These are phyloP conservation scores for Clarireedia sp. DNA, from an alignment of 2,329 filamentous ascomycete genomes.

Conservation along the genomic window DNA sequence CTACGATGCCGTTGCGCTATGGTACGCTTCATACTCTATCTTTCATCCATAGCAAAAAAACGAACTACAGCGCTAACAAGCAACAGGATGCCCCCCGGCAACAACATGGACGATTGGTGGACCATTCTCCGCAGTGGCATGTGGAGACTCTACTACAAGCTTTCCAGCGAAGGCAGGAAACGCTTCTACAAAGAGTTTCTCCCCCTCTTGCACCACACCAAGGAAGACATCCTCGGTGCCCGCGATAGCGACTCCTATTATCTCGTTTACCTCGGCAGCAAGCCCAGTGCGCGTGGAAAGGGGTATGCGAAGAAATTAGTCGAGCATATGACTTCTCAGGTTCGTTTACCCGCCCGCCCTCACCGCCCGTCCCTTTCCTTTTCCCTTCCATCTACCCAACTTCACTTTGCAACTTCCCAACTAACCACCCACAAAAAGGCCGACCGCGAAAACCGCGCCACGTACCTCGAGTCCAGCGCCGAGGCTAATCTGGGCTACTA, in stretches of 20 bases:
- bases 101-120: constrained; percentile 64
- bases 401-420: not conserved
- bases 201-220: constrained; percentile 65
- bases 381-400: not conserved
- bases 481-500: constrained; percentile 63
- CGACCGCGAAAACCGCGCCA: constrained; percentile 57
- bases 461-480: constrained; percentile 75
- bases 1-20: constrained; percentile 71
- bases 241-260: constrained; percentile 67
- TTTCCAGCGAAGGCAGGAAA: constrained; percentile 61
- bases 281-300: constrained; percentile 59
- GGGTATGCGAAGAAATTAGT: constrained; percentile 68
- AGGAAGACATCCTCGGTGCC: constrained; percentile 58
- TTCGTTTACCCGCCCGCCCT: constrained; percentile 37
- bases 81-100: constrained; percentile 64
- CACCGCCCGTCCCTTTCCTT: not conserved
- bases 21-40: constrained; percentile 43
- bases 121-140: constrained; percentile 67
- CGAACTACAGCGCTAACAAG: not conserved
- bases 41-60: not conserved
- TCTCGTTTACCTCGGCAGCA: constrained; percentile 75
- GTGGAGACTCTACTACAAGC: constrained; percentile 69
- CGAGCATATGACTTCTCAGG: constrained; percentile 57
- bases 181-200: constrained; percentile 74
- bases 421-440: constrained; percentile 35